Percentiles rank a stretch among this genome's conserved stretches.
phyloP scores from a whole-genome alignment of 306 rosid species.

The Lupinus albus region DNA sequence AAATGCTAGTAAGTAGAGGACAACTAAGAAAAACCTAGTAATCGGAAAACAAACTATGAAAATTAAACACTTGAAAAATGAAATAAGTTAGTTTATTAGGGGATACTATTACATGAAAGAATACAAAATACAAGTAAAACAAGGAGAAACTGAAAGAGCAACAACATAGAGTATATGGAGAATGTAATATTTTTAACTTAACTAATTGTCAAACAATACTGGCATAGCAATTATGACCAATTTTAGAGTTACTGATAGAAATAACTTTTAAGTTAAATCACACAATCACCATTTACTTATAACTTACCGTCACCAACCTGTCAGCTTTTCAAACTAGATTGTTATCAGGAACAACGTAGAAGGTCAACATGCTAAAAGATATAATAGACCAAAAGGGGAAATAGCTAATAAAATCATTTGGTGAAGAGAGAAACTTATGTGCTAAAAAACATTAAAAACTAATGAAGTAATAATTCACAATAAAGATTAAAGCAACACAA shows the following conservation, averaged over 20 bases:
- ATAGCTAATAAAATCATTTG: conserved; percentile 14
- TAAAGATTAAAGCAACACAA: conserved; percentile 26
- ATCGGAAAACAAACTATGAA: conserved; percentile 24
- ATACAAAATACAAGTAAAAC: conserved; percentile 1
- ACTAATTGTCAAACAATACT: neutral
- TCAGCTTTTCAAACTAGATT: neutral
- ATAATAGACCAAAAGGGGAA: neutral
- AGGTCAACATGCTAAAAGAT: no score
- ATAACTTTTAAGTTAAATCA: conserved; percentile 17
- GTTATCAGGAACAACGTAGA: no score
- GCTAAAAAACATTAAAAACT: conserved; percentile 13
- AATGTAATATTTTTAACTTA: neutral
- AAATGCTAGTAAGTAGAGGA: conserved; percentile 21
- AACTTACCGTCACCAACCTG: conserved; percentile 8
- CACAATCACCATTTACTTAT: neutral
- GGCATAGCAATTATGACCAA: neutral
- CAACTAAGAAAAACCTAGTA: neutral
- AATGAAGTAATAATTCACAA: conserved; percentile 10
- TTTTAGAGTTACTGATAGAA: conserved; percentile 5
- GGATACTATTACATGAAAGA: neutral
- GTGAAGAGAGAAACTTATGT: conserved; percentile 8
- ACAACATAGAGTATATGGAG: neutral
- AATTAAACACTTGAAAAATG: neutral
- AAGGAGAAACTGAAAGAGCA: conserved; percentile 2
- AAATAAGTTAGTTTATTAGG: conserved; percentile 1